Base-by-base conservation (phyloP, 148 eudicot species). In the Rhododendron mucronatum region DNA sequence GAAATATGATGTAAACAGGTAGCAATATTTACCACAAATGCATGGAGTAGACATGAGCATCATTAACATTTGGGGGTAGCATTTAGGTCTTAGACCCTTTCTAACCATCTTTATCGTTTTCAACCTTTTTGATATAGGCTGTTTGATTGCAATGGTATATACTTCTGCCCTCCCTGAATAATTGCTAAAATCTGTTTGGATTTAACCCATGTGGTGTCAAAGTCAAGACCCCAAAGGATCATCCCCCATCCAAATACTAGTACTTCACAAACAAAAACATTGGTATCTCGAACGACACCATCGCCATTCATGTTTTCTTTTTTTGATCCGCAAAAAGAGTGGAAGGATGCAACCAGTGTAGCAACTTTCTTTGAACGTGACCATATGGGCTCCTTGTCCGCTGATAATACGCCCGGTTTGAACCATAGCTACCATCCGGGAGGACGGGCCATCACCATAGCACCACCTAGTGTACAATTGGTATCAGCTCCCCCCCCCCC, bases 201-300 rank as follows among this genome's bases (percentile, higher is more conserved):
- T 80, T 21, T 30, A n/a, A 23, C 37, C 82, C 18, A 79, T 48
- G 48, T n/a, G 14, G 21, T 16, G 14, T 15, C 14, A 2, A 80
- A 50, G 9, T 48, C 57, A 47, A 23, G 81, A 78, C 7, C 7
- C 55, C 55, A 78, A 78, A 20, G 81, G 33, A 51, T 47, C 18
- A 47, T 5, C 16, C 30, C 61, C 33, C 39, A 26, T 65, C 85
- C 78, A 45, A 69, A 53, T 51, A 10, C 51, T 12, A 48, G n/a
- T 73, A 83, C 78, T 26, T 82, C 74, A 37, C 28, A 65, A 83
- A 63, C 23, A 14, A 83, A n/a, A 83, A 69, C 20, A 26, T 44
- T 0, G 26, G 7, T 28, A 15, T 7, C 28, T 28, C 10, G 37
- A 28, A 2, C 14, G 55, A 45, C 57, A 47, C 77, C 77, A 44